phyloP scores from a whole-genome alignment of 2,329 filamentous ascomycete species.

The Truncatella angustata region DNA sequence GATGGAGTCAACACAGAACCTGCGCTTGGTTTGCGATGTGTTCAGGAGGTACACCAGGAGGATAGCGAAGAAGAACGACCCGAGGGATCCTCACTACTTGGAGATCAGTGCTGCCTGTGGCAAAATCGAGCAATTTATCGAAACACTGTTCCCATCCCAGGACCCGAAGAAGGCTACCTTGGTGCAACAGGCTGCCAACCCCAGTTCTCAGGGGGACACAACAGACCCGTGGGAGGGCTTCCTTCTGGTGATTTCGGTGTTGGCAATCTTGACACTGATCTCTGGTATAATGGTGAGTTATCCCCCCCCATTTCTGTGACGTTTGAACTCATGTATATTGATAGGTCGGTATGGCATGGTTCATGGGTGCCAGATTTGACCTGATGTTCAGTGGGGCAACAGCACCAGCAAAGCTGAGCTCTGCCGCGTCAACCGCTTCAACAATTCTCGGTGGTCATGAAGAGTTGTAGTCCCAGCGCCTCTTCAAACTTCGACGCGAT shows the following conservation, averaged over 20 bases:
- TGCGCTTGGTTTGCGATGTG: constrained; percentile 74
- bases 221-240: constrained; percentile 56
- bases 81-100: constrained; percentile 86
- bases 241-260: constrained; percentile 65
- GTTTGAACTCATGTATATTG: constrained; percentile 13
- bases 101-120: constrained; percentile 89
- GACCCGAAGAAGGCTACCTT: constrained; percentile 60
- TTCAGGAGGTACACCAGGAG: constrained; percentile 76
- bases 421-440: background rate
- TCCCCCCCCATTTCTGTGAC: background rate
- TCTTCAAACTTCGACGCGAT: constrained; percentile 1
- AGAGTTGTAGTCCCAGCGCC: constrained; percentile 20
- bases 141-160: constrained; percentile 85
- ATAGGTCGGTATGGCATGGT: constrained; percentile 75
- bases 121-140: constrained; percentile 95
- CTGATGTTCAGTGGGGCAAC: constrained; percentile 48
- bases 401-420: background rate
- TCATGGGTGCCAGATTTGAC: constrained; percentile 81
- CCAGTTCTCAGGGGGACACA: constrained; percentile 32
- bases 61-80: constrained; percentile 93
- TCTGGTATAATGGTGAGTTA: constrained; percentile 74
- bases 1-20: constrained; percentile 88
- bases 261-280: constrained; percentile 68
- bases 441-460: constrained; percentile 35
- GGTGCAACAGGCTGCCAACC: constrained; percentile 33